These are phyloP conservation scores for Pseudoscleropodium purum DNA, from an alignment of 225 moss, liverwort and hornwort genomes.

Conservation along the genomic window DNA sequence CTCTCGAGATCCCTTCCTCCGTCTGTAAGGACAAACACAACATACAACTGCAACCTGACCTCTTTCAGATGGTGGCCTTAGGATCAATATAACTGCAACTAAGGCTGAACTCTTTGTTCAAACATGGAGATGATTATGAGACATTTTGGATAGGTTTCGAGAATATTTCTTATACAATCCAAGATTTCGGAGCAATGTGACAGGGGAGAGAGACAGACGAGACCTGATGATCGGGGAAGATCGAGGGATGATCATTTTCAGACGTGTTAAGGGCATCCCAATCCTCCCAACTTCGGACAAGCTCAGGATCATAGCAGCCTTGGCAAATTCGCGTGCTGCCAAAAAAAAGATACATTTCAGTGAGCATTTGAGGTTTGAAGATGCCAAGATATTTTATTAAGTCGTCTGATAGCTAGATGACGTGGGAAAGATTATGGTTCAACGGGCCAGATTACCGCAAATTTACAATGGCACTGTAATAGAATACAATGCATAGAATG, in stretches of 20 bases:
- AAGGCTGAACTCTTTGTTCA: neutral
- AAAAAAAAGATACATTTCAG: neutral
- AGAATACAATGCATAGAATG: neutral
- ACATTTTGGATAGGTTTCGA: neutral
- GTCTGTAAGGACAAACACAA: slow-evolving; percentile 87
- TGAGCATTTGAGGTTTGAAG: neutral
- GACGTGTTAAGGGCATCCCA: slow-evolving; percentile 72
- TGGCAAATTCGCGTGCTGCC: slow-evolving; percentile 76
- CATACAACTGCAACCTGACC: slow-evolving; percentile 64
- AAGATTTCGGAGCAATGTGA: neutral
- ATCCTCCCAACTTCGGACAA: slow-evolving; percentile 81
- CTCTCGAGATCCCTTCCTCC: slow-evolving; percentile 87
- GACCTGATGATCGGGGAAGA: slow-evolving; percentile 86
- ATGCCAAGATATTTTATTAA: neutral
- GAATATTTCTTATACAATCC: neutral
- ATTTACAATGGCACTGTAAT: neutral
- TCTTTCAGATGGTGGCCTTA: neutral
- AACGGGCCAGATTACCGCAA: neutral
- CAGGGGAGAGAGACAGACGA: neutral
- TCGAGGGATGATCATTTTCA: slow-evolving; percentile 90
- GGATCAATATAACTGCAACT: neutral
- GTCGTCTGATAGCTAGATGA: neutral
- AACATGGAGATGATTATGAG: neutral
- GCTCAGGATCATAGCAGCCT: slow-evolving; percentile 70
- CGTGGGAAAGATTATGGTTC: neutral